These are phyloP conservation scores for Ceratocystis cubensis DNA, from an alignment of 2,329 filamentous ascomycete genomes.

Conservation along the genomic window DNA sequence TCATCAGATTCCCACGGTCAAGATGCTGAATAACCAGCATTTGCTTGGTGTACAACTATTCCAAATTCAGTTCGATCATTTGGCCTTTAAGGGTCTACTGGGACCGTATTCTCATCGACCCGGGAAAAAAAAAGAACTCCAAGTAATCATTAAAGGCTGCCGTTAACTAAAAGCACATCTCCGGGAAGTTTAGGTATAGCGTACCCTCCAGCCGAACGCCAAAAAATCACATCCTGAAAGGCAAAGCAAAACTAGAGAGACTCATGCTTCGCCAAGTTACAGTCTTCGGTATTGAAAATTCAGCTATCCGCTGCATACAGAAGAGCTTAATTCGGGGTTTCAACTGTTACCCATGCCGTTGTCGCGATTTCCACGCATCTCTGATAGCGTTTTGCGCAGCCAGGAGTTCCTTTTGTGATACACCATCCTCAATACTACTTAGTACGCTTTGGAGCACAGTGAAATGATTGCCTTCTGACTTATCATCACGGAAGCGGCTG, in stretches of 20 bases:
- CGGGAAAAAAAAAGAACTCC: background rate
- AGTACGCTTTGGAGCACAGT: conserved; percentile 74
- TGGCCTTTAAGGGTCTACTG: background rate
- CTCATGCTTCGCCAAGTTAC: conserved; percentile 18
- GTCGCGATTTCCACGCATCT: conserved; percentile 55
- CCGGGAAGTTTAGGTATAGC: background rate
- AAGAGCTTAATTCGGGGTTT: too few relatives aligned
- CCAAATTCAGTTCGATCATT: background rate
- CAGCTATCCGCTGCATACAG: conserved; percentile 35
- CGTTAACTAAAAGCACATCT: background rate
- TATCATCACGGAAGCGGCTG: conserved; percentile 85
- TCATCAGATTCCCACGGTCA: background rate
- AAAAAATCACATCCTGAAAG: background rate
- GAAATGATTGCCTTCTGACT: conserved; percentile 79
- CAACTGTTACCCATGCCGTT: too few relatives aligned
- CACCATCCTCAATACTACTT: conserved; percentile 75
- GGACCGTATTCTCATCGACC: background rate
- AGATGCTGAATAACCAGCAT: too few relatives aligned
- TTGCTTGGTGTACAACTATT: background rate
- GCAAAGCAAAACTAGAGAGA: background rate
- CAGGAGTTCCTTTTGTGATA: conserved; percentile 71
- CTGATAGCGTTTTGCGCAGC: conserved; percentile 57
- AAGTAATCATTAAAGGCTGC: background rate
- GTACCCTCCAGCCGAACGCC: background rate
- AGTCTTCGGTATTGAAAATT: conserved; percentile 21